Conservation (phyloP, 139 green algal species). For the Tetradesmus lagerheimii region DNA sequence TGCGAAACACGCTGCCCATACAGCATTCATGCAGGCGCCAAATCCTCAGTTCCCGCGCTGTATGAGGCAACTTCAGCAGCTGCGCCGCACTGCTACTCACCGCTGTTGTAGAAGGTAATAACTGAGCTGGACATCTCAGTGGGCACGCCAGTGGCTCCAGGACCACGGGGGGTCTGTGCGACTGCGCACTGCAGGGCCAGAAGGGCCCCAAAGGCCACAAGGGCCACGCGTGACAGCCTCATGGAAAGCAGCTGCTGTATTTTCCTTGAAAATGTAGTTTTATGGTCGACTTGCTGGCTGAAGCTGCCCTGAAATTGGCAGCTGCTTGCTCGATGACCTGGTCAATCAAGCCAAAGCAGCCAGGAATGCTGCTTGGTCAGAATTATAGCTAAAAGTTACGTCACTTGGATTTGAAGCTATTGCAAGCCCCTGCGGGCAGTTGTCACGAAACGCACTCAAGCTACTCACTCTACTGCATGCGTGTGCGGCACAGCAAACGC, state of each 20-base stretch:
- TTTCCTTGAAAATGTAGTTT: background rate
- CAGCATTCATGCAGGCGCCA: background rate
- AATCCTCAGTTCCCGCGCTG: background rate
- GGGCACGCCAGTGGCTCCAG: background rate
- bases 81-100: background rate
- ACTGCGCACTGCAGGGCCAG: conserved; percentile 26
- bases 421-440: background rate
- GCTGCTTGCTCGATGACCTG: background rate
- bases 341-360: background rate
- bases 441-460: background rate
- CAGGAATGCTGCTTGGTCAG: background rate
- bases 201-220: background rate
- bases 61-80: background rate
- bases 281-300: too few relatives aligned
- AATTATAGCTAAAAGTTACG: too few relatives aligned
- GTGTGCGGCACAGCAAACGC: background rate
- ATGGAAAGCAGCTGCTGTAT: background rate
- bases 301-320: background rate
- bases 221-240: background rate
- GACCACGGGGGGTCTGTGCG: background rate
- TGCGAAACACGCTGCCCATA: background rate
- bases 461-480: conserved; percentile 1
- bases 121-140: conserved; percentile 22
- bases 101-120: conserved; percentile 42
- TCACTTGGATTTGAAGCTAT: too few relatives aligned